Evolutionary conservation across 257 asterid genomes (phyloP).

Genomic region (Primulina tabacum): DNA sequence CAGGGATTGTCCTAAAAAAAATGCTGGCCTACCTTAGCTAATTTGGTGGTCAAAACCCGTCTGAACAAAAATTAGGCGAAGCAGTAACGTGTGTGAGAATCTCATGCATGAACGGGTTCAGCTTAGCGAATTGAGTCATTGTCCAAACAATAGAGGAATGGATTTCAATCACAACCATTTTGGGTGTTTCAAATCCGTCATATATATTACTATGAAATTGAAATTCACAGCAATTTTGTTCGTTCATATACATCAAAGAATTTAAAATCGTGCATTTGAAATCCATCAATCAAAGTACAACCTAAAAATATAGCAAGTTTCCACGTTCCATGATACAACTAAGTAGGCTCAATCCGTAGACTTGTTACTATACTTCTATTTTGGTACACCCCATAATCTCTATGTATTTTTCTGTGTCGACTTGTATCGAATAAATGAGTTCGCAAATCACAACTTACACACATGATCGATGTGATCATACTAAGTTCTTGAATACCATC

Average conservation of each 20-base stretch:
- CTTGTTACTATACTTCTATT: background rate
- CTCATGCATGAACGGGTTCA: background rate
- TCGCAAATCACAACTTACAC: no score
- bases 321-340: background rate
- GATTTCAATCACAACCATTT: no score
- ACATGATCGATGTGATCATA: no score
- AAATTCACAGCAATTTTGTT: no score
- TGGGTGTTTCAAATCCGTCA: no score
- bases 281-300: no score
- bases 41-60: slow-evolving; percentile 32
- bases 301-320: no score
- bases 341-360: background rate
- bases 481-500: no score
- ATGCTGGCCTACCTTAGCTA: slow-evolving; percentile 48
- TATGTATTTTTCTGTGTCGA: background rate
- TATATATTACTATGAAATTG: no score
- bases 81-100: background rate
- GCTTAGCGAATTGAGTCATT: background rate
- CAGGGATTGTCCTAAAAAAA: slow-evolving; percentile 54
- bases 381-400: background rate
- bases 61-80: slow-evolving; percentile 42
- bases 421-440: background rate
- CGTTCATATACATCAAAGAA: no score
- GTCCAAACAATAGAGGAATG: no score
- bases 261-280: no score